A percentile compares a stretch with the other conserved stretches of the same genome.
phyloP scores from a whole-genome alignment of 768 basidiomycete genomes.

The Collybiopsis luxurians region DNA sequence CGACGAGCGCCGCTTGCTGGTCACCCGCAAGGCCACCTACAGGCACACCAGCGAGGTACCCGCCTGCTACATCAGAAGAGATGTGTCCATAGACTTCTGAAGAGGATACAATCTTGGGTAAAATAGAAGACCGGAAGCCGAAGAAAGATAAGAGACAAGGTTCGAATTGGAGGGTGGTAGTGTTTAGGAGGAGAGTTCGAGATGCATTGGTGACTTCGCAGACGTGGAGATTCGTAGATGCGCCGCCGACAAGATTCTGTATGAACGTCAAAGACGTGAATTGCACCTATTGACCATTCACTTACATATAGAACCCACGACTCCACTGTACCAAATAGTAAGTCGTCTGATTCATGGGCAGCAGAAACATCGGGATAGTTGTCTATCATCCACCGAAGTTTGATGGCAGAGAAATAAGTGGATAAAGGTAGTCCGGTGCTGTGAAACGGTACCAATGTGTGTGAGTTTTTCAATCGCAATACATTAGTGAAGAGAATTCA shows the following conservation, averaged over 20 bases:
- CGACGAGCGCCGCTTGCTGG: conserved; percentile 94
- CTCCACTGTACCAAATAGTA: conserved; percentile 94
- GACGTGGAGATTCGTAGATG: conserved; percentile 68
- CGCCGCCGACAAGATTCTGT: conserved; percentile 85
- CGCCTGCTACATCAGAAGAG: conserved; percentile 60
- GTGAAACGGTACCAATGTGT: conserved; percentile 10
- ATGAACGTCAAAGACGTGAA: neutral
- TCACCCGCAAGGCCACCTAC: conserved; percentile 97
- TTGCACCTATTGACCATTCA: conserved; percentile 3
- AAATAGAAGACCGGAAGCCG: conserved; percentile 67
- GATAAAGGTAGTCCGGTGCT: conserved; percentile 94
- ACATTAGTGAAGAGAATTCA: conserved; percentile 36
- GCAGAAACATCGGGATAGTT: conserved; percentile 70
- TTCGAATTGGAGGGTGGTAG: conserved; percentile 82
- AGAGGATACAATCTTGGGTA: conserved; percentile 87
- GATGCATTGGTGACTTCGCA: conserved; percentile 96
- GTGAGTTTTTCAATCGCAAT: no score
- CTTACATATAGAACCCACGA: conserved; percentile 92
- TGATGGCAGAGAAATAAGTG: conserved; percentile 97
- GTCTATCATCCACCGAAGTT: conserved; percentile 96
- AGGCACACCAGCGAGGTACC: conserved; percentile 69
- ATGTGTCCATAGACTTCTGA: conserved; percentile 91
- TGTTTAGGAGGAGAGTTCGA: conserved; percentile 88
- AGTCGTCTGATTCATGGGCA: conserved; percentile 78
- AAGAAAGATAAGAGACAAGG: conserved; percentile 84